phyloP scores from a whole-genome alignment of 495 filamentous ascomycete genomes.

The Penicillium verhagenii region DNA sequence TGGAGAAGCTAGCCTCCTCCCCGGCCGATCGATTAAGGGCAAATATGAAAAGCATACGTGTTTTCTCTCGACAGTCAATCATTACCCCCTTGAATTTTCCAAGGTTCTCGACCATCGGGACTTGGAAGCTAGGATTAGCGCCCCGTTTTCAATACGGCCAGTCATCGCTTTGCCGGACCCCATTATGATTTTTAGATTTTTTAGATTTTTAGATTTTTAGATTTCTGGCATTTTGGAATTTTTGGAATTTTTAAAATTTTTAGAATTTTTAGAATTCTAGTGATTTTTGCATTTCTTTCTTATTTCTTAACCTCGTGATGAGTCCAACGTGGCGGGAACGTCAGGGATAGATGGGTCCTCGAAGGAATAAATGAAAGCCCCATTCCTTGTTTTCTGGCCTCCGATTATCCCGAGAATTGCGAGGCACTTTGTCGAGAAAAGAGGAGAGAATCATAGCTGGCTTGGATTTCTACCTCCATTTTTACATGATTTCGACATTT shows the following conservation, averaged over 20 bases:
- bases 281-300: too few relatives aligned
- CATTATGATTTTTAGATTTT: constrained; percentile 6
- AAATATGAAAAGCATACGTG: constrained; percentile 9
- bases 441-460: background rate
- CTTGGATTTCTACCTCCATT: too few relatives aligned
- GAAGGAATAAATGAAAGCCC: constrained; percentile 21
- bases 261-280: too few relatives aligned
- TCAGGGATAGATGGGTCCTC: constrained; percentile 1
- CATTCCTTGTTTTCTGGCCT: too few relatives aligned
- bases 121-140: constrained; percentile 10
- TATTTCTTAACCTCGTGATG: constrained; percentile 33
- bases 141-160: constrained; percentile 17
- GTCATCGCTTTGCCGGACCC: constrained; percentile 5
- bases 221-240: too few relatives aligned
- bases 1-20: constrained; percentile 16
- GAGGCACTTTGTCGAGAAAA: too few relatives aligned
- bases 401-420: constrained; percentile 5
- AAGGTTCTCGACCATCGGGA: constrained; percentile 4
- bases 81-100: constrained; percentile 18
- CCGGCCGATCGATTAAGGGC: constrained; percentile 16
- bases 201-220: too few relatives aligned
- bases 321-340: constrained; percentile 29
- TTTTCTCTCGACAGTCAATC: constrained; percentile 16
- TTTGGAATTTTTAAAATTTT: too few relatives aligned
- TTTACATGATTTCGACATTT: background rate